A percentile compares a stretch with the other conserved stretches of the same genome.
Evolutionary conservation across 495 filamentous ascomycete genomes (phyloP).

Genomic region (Penicillium odoratum): DNA sequence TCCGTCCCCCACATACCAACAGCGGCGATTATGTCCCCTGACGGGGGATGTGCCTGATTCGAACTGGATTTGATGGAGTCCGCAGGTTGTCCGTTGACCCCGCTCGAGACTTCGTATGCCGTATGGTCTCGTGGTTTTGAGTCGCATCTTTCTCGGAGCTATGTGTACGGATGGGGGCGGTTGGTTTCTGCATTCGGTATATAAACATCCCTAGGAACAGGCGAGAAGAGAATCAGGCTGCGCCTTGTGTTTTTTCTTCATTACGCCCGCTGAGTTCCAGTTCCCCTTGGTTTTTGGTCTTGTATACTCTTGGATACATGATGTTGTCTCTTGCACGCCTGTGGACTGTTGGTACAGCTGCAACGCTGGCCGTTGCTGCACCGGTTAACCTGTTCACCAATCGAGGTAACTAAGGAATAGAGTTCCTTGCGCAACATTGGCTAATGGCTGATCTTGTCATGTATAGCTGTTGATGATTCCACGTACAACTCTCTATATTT

Average conservation of each 20-base stretch:
- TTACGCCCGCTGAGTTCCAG: not conserved
- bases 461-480: conserved; percentile 31
- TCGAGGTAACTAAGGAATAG: conserved; percentile 26
- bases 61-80: not conserved
- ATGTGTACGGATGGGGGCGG: not conserved
- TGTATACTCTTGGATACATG: not conserved
- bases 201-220: not conserved
- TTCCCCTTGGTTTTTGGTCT: not conserved
- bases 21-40: conserved; percentile 4
- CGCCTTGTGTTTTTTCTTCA: not conserved
- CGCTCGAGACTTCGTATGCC: conserved; percentile 1
- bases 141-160: not conserved
- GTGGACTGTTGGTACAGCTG: conserved; percentile 2
- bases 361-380: conserved; percentile 23
- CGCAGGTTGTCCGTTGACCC: conserved; percentile 1
- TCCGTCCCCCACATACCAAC: conserved; percentile 21
- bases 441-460: not conserved
- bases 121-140: not conserved
- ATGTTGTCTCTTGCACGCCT: conserved; percentile 7
- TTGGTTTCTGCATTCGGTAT: not conserved
- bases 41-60: not conserved
- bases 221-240: not conserved
- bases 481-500: conserved; percentile 51
- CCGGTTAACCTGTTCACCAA: conserved; percentile 19
- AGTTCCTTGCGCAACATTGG: not conserved